Conservation (phyloP, 163 green algal genomes). For the Coccomyxa subellipsoidea region DNA sequence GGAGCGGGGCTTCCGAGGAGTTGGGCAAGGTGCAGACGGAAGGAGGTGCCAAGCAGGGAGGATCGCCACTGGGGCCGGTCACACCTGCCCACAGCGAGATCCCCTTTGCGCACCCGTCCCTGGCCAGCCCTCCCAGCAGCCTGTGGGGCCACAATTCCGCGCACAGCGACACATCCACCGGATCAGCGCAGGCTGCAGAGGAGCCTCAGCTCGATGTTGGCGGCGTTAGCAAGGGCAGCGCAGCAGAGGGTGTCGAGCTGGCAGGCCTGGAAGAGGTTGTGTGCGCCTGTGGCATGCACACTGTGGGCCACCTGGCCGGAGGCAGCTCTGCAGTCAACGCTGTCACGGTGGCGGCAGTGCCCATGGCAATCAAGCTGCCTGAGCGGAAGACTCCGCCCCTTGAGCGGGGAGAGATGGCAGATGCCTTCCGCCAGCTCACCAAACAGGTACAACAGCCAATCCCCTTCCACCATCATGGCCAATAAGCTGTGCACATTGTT, state of each 20-base stretch:
- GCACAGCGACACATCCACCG: background rate
- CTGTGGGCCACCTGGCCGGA: background rate
- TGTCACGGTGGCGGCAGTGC: background rate
- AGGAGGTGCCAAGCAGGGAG: background rate
- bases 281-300: background rate
- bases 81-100: background rate
- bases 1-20: background rate
- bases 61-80: background rate
- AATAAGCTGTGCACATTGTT: too few species aligned
- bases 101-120: background rate
- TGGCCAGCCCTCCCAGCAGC: background rate
- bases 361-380: background rate
- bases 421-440: slow-evolving; percentile 6
- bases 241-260: background rate
- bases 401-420: slow-evolving; percentile 3
- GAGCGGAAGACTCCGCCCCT: background rate
- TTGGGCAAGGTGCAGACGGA: background rate
- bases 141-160: background rate
- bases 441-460: background rate
- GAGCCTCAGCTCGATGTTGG: background rate
- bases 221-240: slow-evolving; percentile 2
- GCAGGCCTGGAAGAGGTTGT: background rate
- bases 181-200: background rate
- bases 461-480: background rate
- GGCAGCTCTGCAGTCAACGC: background rate